These are phyloP conservation scores for Umbelopsis sp. DNA, from an alignment of 192 early-diverging fungal species.

Conservation along the genomic window DNA sequence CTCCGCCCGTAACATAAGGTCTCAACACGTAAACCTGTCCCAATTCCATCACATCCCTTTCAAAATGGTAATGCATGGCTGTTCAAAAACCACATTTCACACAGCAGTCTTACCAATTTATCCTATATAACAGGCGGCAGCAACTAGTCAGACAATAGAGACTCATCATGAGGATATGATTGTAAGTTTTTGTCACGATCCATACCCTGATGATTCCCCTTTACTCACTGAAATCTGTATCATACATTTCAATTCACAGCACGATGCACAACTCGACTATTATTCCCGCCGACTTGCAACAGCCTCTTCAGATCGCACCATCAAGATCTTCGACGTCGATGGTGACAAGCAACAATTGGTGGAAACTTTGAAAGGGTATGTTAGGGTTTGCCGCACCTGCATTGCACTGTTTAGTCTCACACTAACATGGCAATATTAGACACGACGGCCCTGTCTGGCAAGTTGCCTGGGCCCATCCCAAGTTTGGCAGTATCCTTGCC, in stretches of 20 bases:
- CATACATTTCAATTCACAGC: constrained; percentile 37
- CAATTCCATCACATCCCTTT: constrained; percentile 13
- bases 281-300: constrained; percentile 92
- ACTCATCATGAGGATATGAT: constrained; percentile 91
- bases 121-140: neutral
- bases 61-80: constrained; percentile 8
- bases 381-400: neutral
- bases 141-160: constrained; percentile 64
- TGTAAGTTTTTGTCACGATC: constrained; percentile 50
- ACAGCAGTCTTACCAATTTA: neutral
- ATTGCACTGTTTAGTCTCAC: neutral
- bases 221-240: neutral
- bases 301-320: constrained; percentile 93
- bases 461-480: constrained; percentile 98
- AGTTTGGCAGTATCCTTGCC: constrained; percentile 94
- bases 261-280: constrained; percentile 67
- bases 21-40: neutral
- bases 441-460: constrained; percentile 99
- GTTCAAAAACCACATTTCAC: neutral
- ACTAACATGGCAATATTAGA: constrained; percentile 40
- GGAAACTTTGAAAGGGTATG: constrained; percentile 75
- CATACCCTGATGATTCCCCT: neutral
- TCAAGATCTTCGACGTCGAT: constrained; percentile 92
- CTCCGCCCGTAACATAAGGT: constrained; percentile 2
- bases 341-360: constrained; percentile 68